phyloP scores from a whole-genome alignment of 192 early-diverging fungal genomes.

The Coemansia sp. region DNA sequence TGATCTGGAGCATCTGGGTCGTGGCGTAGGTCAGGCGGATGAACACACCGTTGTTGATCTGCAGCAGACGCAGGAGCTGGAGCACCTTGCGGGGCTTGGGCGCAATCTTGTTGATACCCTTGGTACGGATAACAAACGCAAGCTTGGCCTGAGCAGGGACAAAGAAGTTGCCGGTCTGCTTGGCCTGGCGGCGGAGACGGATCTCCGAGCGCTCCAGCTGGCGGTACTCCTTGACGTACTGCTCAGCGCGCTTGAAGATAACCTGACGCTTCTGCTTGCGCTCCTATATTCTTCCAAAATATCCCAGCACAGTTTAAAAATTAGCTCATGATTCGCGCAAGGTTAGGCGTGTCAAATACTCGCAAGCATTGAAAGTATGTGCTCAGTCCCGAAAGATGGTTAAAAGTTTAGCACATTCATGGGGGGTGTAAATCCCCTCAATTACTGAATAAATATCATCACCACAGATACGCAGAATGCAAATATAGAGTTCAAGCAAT shows the following conservation, averaged over 20 bases:
- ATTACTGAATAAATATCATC: conserved; percentile 39
- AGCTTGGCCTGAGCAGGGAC: conserved; percentile 96
- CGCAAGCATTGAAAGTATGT: conserved; percentile 12
- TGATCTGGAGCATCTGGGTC: conserved; percentile 95
- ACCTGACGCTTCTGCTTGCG: conserved; percentile 81
- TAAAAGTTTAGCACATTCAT: conserved; percentile 51
- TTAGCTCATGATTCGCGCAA: not conserved
- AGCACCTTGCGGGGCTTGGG: conserved; percentile 99
- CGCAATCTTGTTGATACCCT: conserved; percentile 99
- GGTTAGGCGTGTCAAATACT: not conserved
- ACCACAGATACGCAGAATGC: conserved; percentile 32
- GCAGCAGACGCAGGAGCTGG: conserved; percentile 97
- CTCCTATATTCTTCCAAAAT: conserved; percentile 52
- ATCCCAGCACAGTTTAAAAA: not conserved
- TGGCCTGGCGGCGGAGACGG: conserved; percentile 93
- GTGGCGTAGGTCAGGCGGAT: conserved; percentile 96
- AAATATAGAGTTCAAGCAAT: conserved; percentile 32
- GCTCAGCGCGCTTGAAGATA: conserved; percentile 99
- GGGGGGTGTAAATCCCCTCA: conserved; percentile 53
- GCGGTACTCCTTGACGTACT: conserved; percentile 98
- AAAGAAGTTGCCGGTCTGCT: conserved; percentile 88
- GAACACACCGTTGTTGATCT: conserved; percentile 99
- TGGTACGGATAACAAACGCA: conserved; percentile 98
- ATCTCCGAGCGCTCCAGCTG: conserved; percentile 87
- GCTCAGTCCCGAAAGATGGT: conserved; percentile 89